These are phyloP conservation scores for Oryza glumipatula DNA, from an alignment of 176 grass and related monocot genomes.

Conservation along the genomic window DNA sequence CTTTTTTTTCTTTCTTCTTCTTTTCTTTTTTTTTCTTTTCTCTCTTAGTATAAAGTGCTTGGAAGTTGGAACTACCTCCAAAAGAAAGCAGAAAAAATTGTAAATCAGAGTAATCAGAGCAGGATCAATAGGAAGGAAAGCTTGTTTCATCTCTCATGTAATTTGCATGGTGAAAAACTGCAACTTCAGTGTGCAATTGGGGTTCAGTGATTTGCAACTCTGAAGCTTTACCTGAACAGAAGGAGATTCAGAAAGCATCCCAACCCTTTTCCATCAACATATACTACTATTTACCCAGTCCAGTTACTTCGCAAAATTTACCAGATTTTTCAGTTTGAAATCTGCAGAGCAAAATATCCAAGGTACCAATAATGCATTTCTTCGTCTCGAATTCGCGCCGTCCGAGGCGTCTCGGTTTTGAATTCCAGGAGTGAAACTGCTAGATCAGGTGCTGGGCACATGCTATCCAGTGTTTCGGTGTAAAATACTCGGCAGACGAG, in stretches of 20 bases:
- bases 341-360: slow-evolving; percentile 25
- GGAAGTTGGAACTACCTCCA: slow-evolving; percentile 24
- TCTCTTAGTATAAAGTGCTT: slow-evolving; percentile 45
- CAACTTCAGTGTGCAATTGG: slow-evolving; percentile 2
- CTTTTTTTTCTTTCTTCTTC: background rate
- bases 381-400: slow-evolving; percentile 27
- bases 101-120: slow-evolving; percentile 61
- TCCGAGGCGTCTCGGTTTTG: slow-evolving; percentile 33
- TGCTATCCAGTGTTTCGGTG: slow-evolving; percentile 18
- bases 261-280: background rate
- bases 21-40: background rate
- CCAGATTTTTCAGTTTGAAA: background rate
- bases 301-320: background rate
- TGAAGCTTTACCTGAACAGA: background rate
- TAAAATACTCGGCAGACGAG: slow-evolving; percentile 45
- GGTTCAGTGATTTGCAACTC: background rate
- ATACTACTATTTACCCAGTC: background rate
- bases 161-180: slow-evolving; percentile 30
- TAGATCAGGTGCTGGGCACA: slow-evolving; percentile 53
- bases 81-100: slow-evolving; percentile 31
- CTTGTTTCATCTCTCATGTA: slow-evolving; percentile 36
- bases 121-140: slow-evolving; percentile 29
- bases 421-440: slow-evolving; percentile 13
- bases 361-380: background rate
- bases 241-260: background rate